Evolutionary conservation across 805 yeast genomes (phyloP).

Genomic region (Candida ortonii): DNA sequence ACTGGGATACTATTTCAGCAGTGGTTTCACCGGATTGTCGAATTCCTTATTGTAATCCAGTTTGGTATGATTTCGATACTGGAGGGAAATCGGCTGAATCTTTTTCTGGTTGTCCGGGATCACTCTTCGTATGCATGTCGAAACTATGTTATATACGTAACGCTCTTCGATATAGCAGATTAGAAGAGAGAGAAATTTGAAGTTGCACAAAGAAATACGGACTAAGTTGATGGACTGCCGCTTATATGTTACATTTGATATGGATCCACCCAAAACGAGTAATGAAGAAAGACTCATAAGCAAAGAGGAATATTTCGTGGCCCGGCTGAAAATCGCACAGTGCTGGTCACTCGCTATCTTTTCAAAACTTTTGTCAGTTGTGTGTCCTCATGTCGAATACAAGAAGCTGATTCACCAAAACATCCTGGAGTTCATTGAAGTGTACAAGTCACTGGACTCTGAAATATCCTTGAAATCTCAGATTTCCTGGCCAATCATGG

Average conservation of each 20-base stretch:
- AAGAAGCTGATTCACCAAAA: constrained; percentile 23
- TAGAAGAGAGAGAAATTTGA: constrained; percentile 8
- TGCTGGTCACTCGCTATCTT: constrained; percentile 42
- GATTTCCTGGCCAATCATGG: constrained; percentile 53
- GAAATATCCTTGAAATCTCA: constrained; percentile 40
- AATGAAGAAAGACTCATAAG: neutral
- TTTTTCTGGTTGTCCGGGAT: constrained; percentile 44
- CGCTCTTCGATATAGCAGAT: constrained; percentile 11
- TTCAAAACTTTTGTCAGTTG: constrained; percentile 30
- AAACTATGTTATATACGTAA: constrained; percentile 32
- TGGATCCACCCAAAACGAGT: constrained; percentile 2
- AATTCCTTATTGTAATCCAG: constrained; percentile 38
- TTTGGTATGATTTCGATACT: constrained; percentile 35
- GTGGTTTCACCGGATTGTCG: constrained; percentile 42
- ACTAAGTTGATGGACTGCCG: constrained; percentile 31
- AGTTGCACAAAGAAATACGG: constrained; percentile 28
- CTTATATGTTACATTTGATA: constrained; percentile 30
- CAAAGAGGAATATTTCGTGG: constrained; percentile 21
- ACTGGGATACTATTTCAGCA: constrained; percentile 44
- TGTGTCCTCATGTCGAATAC: constrained; percentile 28
- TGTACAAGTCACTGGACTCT: constrained; percentile 39
- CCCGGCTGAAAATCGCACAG: constrained; percentile 37
- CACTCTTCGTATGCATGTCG: constrained; percentile 36
- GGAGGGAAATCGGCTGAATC: constrained; percentile 32
- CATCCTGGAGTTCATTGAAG: constrained; percentile 40